Evolutionary conservation across 2,329 filamentous ascomycete species (phyloP), one percentile per base, ranked within the genome.

Genomic region (Ophiostoma triangulosporum): DNA sequence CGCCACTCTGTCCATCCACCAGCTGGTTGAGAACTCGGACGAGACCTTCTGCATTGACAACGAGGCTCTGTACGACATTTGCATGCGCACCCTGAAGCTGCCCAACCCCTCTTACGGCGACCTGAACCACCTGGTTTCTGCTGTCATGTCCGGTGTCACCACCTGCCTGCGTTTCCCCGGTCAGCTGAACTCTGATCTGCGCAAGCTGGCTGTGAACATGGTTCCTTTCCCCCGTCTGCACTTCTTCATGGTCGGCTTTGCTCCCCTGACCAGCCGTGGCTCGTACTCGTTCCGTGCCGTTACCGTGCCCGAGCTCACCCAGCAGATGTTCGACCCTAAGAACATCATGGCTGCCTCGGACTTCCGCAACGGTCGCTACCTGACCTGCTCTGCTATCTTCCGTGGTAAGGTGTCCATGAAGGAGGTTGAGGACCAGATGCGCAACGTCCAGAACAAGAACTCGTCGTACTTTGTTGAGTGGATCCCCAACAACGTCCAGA

Each of bases 331-430:
- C 80, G 93, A 98, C 79, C 91, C 93, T 68, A 98, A 97, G 89
- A 98, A 98, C 85, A 98, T 98, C 91, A 98, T 98, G 93, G 93
- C 93, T 75, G 93, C 93, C 61, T 94, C 90, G 60, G 93, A 98
- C 78, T 98, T 98, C 89, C 88, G 93, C 67, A 98, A 97, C 74
- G 93, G 93, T 72, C 93, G 93, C 68, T 98, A 98, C 81, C 83
- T 98, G 68, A 98, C 93, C 64, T 98, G 93, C 85, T 97, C 86
- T 72, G 90, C 93, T 70, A 95, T 98, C 75, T 98, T 98, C 38
- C 93, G 93, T 74, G 93, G 93, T 68, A 95, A 95, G 81, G 88
- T 98, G 70, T 94, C 91, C 70, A 97, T 97, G 93, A 97, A 97
- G 83, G 93, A 98, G 78, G 93, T 98, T 59, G 93, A 98, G 80